A percentile compares a stretch with the other conserved stretches of the same genome.
phyloP scores from a whole-genome alignment of 1,139 yeast species.

The Geotrichum carabidarum region DNA sequence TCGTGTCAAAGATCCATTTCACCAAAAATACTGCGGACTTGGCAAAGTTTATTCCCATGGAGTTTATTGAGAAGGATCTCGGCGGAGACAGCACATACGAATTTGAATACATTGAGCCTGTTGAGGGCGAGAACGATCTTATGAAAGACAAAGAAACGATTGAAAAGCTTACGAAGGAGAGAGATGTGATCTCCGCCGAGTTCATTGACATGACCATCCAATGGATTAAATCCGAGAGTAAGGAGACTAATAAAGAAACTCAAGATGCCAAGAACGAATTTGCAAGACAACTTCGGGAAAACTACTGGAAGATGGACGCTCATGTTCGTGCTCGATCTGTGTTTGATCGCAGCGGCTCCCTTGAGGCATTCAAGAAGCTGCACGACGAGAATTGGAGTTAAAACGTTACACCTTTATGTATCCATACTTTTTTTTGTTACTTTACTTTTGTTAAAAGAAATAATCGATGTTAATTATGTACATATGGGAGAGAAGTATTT shows the following conservation, averaged over 20 bases:
- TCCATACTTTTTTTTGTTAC: not conserved
- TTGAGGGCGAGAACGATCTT: constrained; percentile 45
- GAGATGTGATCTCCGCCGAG: constrained; percentile 45
- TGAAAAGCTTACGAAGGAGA: constrained; percentile 43
- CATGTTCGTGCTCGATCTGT: constrained; percentile 63
- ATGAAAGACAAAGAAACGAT: constrained; percentile 43
- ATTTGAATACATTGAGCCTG: constrained; percentile 54
- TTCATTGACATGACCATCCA: constrained; percentile 55
- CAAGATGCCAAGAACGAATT: constrained; percentile 47
- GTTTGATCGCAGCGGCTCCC: constrained; percentile 56
- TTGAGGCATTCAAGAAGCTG: constrained; percentile 23
- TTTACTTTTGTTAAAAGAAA: not conserved
- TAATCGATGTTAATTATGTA: not conserved
- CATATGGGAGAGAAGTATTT: not conserved
- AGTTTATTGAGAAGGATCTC: constrained; percentile 53
- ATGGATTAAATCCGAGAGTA: constrained; percentile 56
- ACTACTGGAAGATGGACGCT: constrained; percentile 63
- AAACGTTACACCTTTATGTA: not conserved
- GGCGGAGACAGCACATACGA: constrained; percentile 63
- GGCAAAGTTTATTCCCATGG: constrained; percentile 48
- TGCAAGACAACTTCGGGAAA: constrained; percentile 48
- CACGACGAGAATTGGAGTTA: constrained; percentile 7
- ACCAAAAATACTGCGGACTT: constrained; percentile 62
- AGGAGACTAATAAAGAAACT: constrained; percentile 42
- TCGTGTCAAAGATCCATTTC: constrained; percentile 72